These are phyloP conservation scores for Avena sativa DNA, from an alignment of 176 grass and related monocot species.

Conservation along the genomic window DNA sequence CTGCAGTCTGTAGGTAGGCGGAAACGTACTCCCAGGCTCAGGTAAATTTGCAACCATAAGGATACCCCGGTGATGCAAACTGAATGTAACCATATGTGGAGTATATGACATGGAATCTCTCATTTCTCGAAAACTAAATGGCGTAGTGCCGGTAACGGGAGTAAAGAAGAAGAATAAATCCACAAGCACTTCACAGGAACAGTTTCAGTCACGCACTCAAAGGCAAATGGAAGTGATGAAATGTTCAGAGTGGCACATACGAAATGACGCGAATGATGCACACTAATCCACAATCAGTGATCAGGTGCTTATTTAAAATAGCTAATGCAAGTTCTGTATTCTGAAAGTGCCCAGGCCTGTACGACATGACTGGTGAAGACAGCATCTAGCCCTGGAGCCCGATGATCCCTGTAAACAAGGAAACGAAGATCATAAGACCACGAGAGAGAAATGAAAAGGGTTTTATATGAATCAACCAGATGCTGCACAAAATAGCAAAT, in stretches of 20 bases:
- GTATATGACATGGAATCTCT: not conserved
- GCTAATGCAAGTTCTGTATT: not conserved
- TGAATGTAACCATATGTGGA: not conserved
- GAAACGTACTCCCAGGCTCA: not conserved
- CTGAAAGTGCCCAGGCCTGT: constrained; percentile 1
- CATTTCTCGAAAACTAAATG: not conserved
- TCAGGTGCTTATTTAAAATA: constrained; percentile 45
- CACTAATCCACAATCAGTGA: constrained; percentile 34
- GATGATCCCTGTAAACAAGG: constrained; percentile 64
- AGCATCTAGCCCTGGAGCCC: constrained; percentile 68
- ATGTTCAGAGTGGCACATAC: constrained; percentile 30
- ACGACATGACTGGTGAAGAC: not conserved
- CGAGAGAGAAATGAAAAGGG: not conserved
- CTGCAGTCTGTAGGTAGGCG: not conserved
- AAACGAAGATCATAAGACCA: not conserved
- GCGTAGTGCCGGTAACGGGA: not conserved
- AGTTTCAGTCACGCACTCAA: not conserved
- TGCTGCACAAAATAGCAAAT: not conserved
- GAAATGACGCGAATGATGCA: constrained; percentile 1
- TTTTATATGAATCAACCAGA: not conserved
- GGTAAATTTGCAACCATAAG: not conserved
- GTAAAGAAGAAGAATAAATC: not conserved
- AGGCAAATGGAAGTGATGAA: constrained; percentile 10
- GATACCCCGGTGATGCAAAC: not conserved
- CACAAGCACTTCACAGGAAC: not conserved